Evolutionary conservation across 345 rosid species (phyloP).

Genomic region (Sisymbrium irio): DNA sequence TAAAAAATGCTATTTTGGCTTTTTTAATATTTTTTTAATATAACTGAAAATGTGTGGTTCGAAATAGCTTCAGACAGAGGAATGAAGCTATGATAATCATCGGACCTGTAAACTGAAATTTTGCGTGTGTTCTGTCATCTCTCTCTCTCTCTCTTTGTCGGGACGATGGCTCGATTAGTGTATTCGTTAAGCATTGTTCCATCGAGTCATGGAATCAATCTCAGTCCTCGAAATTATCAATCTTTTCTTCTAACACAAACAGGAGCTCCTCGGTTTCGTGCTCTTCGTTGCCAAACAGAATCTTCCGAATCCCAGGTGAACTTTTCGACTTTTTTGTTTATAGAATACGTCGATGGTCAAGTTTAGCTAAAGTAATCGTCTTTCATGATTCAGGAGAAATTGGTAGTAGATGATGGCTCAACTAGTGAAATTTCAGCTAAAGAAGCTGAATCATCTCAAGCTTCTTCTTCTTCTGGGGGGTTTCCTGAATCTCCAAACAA

Average conservation of each 20-base stretch:
- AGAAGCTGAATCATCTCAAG: constrained; percentile 13
- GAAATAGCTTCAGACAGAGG: not conserved
- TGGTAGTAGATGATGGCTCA: constrained; percentile 23
- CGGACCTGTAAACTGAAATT: not conserved
- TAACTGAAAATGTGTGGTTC: constrained; percentile 7
- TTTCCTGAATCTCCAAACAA: constrained; percentile 64
- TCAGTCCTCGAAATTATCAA: constrained; percentile 13
- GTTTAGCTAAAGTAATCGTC: not conserved
- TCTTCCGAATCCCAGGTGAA: constrained; percentile 28
- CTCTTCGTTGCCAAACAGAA: constrained; percentile 32
- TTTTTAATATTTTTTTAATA: too few species aligned
- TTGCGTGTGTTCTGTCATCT: not conserved
- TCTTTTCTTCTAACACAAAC: constrained; percentile 11
- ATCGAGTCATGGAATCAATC: constrained; percentile 12
- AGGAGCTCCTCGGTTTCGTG: constrained; percentile 17
- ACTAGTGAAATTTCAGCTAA: not conserved
- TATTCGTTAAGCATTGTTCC: constrained; percentile 22
- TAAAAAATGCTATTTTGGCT: not conserved
- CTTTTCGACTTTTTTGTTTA: not conserved
- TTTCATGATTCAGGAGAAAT: constrained; percentile 48
- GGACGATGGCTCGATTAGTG: constrained; percentile 27
- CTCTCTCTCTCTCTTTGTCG: not conserved
- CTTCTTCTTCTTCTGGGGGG: constrained; percentile 34
- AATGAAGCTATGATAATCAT: not conserved
- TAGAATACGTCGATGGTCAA: not conserved